Conservation (phyloP, 257 asterid species). For the Salvia miltiorrhiza region DNA sequence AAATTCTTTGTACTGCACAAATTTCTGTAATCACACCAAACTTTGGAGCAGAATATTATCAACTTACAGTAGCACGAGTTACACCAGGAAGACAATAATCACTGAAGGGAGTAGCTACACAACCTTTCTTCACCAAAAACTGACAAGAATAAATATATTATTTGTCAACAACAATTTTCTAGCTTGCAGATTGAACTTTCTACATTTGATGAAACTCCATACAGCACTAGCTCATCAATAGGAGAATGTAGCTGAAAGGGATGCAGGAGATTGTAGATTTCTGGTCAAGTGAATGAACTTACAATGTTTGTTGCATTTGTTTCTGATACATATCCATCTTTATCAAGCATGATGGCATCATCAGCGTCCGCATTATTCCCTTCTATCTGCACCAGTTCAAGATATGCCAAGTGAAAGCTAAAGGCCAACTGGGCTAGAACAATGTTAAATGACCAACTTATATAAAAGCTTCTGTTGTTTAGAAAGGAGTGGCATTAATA, state of each 20-base stretch:
- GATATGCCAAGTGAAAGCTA: slow-evolving; percentile 6
- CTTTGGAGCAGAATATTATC: slow-evolving; percentile 4
- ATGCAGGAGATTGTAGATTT: not conserved
- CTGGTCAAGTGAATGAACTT: slow-evolving; percentile 29
- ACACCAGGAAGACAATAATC: slow-evolving; percentile 93
- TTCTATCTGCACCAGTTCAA: slow-evolving; percentile 63
- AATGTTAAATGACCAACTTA: not conserved
- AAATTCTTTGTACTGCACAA: not conserved
- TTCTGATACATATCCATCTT: slow-evolving; percentile 92
- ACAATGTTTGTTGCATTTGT: slow-evolving; percentile 92
- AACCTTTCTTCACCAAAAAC: slow-evolving; percentile 83
- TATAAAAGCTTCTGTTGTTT: not conserved
- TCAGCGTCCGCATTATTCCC: slow-evolving; percentile 82
- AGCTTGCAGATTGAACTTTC: not conserved
- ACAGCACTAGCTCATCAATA: not conserved
- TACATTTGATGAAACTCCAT: not conserved
- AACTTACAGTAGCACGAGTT: slow-evolving; percentile 82
- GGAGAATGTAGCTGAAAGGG: not conserved
- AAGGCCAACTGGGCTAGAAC: not conserved
- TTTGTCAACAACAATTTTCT: not conserved
- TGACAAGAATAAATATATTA: not conserved
- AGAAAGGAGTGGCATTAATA: not conserved
- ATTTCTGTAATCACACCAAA: not conserved
- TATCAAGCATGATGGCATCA: slow-evolving; percentile 94
- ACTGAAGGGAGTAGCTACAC: slow-evolving; percentile 71